phyloP scores from a whole-genome alignment of 345 rosid genomes.

The Salix brachista region DNA sequence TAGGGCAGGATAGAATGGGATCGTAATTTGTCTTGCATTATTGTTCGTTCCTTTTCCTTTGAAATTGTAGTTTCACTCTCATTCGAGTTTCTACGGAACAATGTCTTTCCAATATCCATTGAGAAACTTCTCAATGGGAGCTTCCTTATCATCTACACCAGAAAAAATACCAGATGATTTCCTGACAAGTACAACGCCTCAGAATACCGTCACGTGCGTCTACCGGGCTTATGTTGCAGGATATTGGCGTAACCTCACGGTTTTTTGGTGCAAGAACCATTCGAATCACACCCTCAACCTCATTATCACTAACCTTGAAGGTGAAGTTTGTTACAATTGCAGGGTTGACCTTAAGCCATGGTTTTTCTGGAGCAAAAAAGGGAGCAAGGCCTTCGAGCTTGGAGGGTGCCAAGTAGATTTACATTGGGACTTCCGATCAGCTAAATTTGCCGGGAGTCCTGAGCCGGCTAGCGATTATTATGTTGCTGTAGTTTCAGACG shows the following conservation, averaged over 20 bases:
- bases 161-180: conserved; percentile 56
- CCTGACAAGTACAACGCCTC: conserved; percentile 44
- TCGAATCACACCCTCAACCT: conserved; percentile 70
- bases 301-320: conserved; percentile 54
- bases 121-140: conserved; percentile 14
- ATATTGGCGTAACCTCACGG: conserved; percentile 53
- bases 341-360: conserved; percentile 85
- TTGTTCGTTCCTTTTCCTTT: not conserved
- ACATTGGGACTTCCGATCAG: conserved; percentile 83
- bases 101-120: conserved; percentile 12
- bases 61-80: not conserved
- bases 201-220: conserved; percentile 68
- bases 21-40: not conserved
- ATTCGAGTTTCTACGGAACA: not conserved
- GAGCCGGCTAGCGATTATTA: conserved; percentile 75
- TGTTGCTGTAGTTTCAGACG: conserved; percentile 75
- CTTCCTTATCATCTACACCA: conserved; percentile 10
- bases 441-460: conserved; percentile 65
- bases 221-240: conserved; percentile 71
- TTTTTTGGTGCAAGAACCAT: conserved; percentile 68
- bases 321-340: conserved; percentile 47
- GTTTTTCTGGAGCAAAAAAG: conserved; percentile 87
- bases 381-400: conserved; percentile 58
- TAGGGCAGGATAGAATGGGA: not conserved
- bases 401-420: conserved; percentile 66